A percentile compares a stretch with the other conserved stretches of the same genome.
Evolutionary conservation across 768 basidiomycete species (phyloP).

Genomic region (Lentinula sp.): DNA sequence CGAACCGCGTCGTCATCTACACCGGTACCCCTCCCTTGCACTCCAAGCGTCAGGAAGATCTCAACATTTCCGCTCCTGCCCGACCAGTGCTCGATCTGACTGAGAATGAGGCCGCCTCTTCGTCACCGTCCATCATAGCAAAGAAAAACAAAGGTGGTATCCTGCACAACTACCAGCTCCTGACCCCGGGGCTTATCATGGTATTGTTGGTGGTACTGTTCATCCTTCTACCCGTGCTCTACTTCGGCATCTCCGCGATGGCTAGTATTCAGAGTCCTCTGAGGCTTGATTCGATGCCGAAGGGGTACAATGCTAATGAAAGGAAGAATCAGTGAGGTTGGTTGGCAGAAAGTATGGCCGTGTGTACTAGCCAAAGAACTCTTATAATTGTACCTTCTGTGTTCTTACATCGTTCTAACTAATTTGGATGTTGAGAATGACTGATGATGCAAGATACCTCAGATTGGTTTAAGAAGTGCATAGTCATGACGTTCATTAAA

Average conservation of each 20-base stretch:
- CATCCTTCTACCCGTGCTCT: slow-evolving; percentile 58
- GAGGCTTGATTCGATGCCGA: slow-evolving; percentile 54
- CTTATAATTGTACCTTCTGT: no score
- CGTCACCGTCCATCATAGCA: slow-evolving; percentile 12
- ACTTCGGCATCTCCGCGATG: slow-evolving; percentile 59
- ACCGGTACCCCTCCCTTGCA: slow-evolving; percentile 43
- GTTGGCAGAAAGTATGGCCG: no score
- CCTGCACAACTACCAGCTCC: slow-evolving; percentile 67
- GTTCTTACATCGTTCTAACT: no score
- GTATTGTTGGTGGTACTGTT: slow-evolving; percentile 60
- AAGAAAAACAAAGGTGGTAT: slow-evolving; percentile 41
- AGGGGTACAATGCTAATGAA: slow-evolving; percentile 61
- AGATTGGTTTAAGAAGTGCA: neutral
- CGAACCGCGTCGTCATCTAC: slow-evolving; percentile 63
- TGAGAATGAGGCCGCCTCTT: slow-evolving; percentile 8
- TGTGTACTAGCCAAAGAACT: no score
- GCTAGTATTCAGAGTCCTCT: slow-evolving; percentile 71
- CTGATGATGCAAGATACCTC: no score
- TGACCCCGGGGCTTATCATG: slow-evolving; percentile 71
- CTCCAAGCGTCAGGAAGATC: slow-evolving; percentile 31
- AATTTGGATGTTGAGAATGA: no score
- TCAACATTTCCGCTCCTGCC: neutral
- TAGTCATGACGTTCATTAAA: neutral
- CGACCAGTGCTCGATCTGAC: slow-evolving; percentile 5
- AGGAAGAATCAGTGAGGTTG: slow-evolving; percentile 62